phyloP scores from a whole-genome alignment of 2,329 filamentous ascomycete species.

The Gremmenia infestans region DNA sequence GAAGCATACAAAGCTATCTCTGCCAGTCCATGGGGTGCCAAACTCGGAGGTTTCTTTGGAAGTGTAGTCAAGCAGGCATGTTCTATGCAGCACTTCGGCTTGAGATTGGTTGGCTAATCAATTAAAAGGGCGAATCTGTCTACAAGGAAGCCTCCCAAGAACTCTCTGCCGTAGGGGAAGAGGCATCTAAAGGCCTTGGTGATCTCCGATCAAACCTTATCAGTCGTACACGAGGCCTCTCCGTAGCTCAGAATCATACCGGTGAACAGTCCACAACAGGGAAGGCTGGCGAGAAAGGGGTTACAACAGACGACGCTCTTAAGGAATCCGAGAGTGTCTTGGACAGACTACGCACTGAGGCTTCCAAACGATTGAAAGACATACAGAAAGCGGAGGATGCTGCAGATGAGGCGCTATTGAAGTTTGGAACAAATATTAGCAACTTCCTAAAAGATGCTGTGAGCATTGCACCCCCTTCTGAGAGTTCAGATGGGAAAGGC shows the following conservation, averaged over 20 bases:
- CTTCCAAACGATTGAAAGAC: constrained; percentile 78
- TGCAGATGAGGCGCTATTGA: constrained; percentile 88
- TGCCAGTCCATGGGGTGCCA: constrained; percentile 83
- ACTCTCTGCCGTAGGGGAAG: constrained; percentile 70
- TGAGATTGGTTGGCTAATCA: neutral
- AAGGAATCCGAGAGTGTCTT: constrained; percentile 61
- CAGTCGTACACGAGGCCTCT: constrained; percentile 66
- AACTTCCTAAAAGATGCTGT: constrained; percentile 90
- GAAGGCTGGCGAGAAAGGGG: constrained; percentile 32
- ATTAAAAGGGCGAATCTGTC: constrained; percentile 67
- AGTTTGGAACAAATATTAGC: constrained; percentile 83
- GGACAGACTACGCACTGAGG: constrained; percentile 69
- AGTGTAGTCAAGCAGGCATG: constrained; percentile 85
- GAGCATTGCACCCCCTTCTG: constrained; percentile 70
- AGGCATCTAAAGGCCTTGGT: constrained; percentile 76
- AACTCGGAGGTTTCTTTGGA: constrained; percentile 81
- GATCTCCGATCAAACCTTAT: constrained; percentile 64
- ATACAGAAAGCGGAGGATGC: constrained; percentile 91
- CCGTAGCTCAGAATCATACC: constrained; percentile 41
- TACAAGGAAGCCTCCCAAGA: constrained; percentile 87
- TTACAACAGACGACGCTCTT: constrained; percentile 42
- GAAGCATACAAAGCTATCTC: constrained; percentile 94
- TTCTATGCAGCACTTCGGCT: neutral
- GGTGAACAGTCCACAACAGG: constrained; percentile 23
- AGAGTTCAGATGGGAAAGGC: constrained; percentile 43